Percentiles rank a stretch among this genome's conserved stretches.
Conservation (phyloP, 2,329 filamentous ascomycete genomes). For the Neofusicoccum cordaticola region DNA sequence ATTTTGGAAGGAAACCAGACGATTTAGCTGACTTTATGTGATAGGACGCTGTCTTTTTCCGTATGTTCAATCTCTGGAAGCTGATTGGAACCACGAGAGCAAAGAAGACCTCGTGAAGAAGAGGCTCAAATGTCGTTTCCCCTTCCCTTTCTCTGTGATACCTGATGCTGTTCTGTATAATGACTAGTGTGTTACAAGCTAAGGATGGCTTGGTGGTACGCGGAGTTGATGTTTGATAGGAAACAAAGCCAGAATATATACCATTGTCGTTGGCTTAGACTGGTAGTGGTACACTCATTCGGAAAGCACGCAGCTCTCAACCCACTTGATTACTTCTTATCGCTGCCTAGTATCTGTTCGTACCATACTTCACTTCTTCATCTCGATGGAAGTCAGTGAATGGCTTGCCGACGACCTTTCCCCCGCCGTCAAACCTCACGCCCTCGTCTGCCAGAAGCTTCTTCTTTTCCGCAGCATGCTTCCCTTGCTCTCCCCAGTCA, state of each 20-base stretch:
- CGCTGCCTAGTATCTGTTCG: not conserved
- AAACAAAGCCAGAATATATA: no score
- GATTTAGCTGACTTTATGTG: slow-evolving; percentile 17
- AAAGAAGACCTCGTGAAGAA: slow-evolving; percentile 28
- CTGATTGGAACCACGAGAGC: slow-evolving; percentile 36
- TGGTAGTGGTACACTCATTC: no score
- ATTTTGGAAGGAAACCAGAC: not conserved
- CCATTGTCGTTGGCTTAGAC: no score
- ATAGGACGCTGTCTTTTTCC: slow-evolving; percentile 45
- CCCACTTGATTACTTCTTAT: not conserved
- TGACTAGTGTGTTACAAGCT: no score
- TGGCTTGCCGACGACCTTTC: slow-evolving; percentile 40
- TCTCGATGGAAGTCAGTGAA: not conserved
- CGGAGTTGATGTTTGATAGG: no score
- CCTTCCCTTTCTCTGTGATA: no score
- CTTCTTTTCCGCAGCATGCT: slow-evolving; percentile 42
- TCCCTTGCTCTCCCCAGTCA: slow-evolving; percentile 46
- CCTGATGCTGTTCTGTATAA: no score
- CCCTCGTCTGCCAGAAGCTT: slow-evolving; percentile 43
- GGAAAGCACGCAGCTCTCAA: no score
- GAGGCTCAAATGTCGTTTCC: no score
- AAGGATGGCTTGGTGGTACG: no score
- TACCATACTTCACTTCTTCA: not conserved
- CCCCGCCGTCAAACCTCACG: slow-evolving; percentile 43
- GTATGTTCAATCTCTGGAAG: slow-evolving; percentile 53